A percentile compares a stretch with the other conserved stretches of the same genome.
phyloP scores from a whole-genome alignment of 1,284 basidiomycete genomes.

The Cystobasidium pallidum region DNA sequence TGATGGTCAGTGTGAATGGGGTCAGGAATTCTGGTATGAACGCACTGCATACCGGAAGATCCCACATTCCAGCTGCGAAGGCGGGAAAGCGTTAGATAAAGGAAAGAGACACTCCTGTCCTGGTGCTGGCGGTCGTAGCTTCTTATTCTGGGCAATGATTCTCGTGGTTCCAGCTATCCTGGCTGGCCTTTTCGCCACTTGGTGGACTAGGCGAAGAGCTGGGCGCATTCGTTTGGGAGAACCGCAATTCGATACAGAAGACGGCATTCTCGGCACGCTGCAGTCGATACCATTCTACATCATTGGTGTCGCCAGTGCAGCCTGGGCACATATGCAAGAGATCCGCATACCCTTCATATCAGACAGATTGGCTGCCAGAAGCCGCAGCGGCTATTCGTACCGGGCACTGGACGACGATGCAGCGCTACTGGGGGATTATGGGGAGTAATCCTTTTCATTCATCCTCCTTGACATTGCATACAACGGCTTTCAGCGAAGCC shows the following conservation, averaged over 20 bases:
- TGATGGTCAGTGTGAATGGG: slow-evolving; percentile 65
- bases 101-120: slow-evolving; percentile 76
- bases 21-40: slow-evolving; percentile 82
- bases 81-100: slow-evolving; percentile 71
- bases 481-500: background rate
- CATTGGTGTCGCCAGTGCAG: slow-evolving; percentile 68
- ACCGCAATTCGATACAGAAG: slow-evolving; percentile 54
- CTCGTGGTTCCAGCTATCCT: slow-evolving; percentile 73
- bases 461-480: background rate
- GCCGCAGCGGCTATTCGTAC: slow-evolving; percentile 25
- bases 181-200: slow-evolving; percentile 73
- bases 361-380: slow-evolving; percentile 11
- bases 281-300: slow-evolving; percentile 86
- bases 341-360: slow-evolving; percentile 36
- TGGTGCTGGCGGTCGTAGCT: slow-evolving; percentile 67
- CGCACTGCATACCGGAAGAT: slow-evolving; percentile 86
- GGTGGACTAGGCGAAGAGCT: slow-evolving; percentile 67
- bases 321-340: slow-evolving; percentile 45
- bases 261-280: slow-evolving; percentile 68
- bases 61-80: slow-evolving; percentile 79
- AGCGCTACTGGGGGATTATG: slow-evolving; percentile 32
- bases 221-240: slow-evolving; percentile 43
- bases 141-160: slow-evolving; percentile 79
- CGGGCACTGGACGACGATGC: slow-evolving; percentile 38
- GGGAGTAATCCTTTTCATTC: background rate